Base-by-base conservation (phyloP, 129 eudicot genomes). In the Solidago caesia region DNA sequence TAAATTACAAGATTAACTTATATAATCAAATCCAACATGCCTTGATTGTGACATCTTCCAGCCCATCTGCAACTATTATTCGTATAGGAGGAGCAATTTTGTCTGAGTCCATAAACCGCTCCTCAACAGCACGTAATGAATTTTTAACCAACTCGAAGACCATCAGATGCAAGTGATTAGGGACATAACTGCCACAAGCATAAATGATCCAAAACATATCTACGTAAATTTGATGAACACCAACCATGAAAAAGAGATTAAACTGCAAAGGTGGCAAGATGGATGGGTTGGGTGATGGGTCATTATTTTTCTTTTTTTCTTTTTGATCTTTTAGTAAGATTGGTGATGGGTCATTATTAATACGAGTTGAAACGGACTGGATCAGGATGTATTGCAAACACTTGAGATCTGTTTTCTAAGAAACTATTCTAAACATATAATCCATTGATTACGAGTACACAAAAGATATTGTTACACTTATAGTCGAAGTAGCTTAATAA, bases 1-100 rank as follows among this genome's bases (percentile, higher is more conserved):
- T 44, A 15, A 64, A 14, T 5, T 49, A 12, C 46, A 80, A 48
- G 13, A 16, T 26, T 21, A 59, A 8, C 4, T 29, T 68, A 15
- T 8, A 67, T 10, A 46, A 45, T 55, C 44, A 57, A 67, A 76
- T 47, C 12, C 8, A 60, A 51, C 87, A 62, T 80, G 82, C 99
- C 99, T 91, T 95, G 42, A 95, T 91, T 25, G 99, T 95, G 48
- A 95, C 99, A 82, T 95, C 99, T 81, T 95, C 99, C 63, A 83
- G 42, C 46, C 99, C 99, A 85, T 88, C 99, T 21, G 99, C 97
- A 74, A 95, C 99, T 39, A 91, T 84, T 57, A 95, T 91, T 25
- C 97, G 88, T 71, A 95, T 26, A 27, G 99, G 96, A 68, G 99
- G 99, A 27, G 99, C 85, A 41, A 89, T 80, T 70, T 91, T 85